A percentile compares a stretch with the other conserved stretches of the same genome.
Evolutionary conservation across 1,284 basidiomycete genomes (phyloP).

Genomic region (Moniliella sp.): DNA sequence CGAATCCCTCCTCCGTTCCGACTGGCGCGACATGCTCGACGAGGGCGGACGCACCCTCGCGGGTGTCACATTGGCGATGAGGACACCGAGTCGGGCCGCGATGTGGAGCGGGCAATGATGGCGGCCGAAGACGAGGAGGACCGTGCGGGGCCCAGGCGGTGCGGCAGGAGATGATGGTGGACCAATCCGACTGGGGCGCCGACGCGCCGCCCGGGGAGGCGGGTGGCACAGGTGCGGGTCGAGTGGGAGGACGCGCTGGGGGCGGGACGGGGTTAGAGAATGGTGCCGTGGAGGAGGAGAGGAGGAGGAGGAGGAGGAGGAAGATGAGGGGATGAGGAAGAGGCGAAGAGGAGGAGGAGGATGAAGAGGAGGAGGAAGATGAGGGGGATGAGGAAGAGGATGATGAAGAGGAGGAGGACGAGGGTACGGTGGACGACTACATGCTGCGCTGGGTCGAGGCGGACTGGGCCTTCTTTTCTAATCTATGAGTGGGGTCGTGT

Average conservation of each 20-base stretch:
- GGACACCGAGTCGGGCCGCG: slow-evolving; percentile 30
- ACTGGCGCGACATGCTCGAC: slow-evolving; percentile 68
- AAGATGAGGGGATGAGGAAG: slow-evolving; percentile 28
- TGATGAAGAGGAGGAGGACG: slow-evolving; percentile 39
- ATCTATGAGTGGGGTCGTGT: no score
- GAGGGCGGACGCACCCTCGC: slow-evolving; percentile 25
- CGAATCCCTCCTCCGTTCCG: slow-evolving; percentile 38
- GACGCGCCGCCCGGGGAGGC: no score
- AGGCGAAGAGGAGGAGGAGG: no score
- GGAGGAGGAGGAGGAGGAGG: slow-evolving; percentile 58
- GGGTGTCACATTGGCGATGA: slow-evolving; percentile 13
- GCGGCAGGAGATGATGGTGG: no score
- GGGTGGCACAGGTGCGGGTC: no score
- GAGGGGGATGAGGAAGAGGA: slow-evolving; percentile 34
- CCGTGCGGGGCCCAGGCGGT: slow-evolving; percentile 58
- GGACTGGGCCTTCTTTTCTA: no score
- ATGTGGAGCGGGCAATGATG: slow-evolving; percentile 49
- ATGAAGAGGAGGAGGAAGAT: slow-evolving; percentile 3
- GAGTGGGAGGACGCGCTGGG: no score
- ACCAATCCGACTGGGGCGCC: no score
- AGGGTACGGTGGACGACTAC: slow-evolving; percentile 56
- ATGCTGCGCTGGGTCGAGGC: slow-evolving; percentile 43
- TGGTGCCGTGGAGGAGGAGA: slow-evolving; percentile 51
- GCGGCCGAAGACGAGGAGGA: slow-evolving; percentile 76
- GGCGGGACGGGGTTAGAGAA: no score